Evolutionary conservation across 2,329 filamentous ascomycete genomes (phyloP), one percentile per base, ranked within the genome.

Genomic region (Fusarium aywerte): DNA sequence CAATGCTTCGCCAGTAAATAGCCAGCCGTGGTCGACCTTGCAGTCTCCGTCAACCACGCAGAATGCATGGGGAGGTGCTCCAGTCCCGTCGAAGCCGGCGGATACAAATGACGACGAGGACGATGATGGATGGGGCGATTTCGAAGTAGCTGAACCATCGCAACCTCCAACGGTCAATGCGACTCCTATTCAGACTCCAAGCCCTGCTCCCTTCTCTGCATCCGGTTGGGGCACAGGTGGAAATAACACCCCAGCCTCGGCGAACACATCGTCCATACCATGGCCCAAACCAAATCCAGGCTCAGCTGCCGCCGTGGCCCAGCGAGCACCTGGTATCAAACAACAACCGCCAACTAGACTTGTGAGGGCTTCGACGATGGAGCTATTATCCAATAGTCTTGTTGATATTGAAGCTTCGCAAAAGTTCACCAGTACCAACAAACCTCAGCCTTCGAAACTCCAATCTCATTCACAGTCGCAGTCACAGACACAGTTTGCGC

Each of bases 121-220:
- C 9, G 87, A 89, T 54, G 87, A 90, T 71, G 86, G 83, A 27
- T 91, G 89, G 85, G 89, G 89, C 1, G 89, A 90, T 55, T 91
- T 91, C 71, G 88, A 90, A 75, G 82, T 84, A 42, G 87, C 86
- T 16, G 77, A 82, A 35, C 74, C 79, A 44, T 63, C 62, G 29
- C 53, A 53, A 33, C 50, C 45, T 43, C 15, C 62, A 20, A 42
- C 47, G n/a, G 42, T 43, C 3, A 58, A 71, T 48, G 38, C 58
- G 58, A 57, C 67, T 44, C 58, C 71, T 21, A 53, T 62, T 27
- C 52, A 61, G 20, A 47, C 45, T 33, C 32, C 47, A 25, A 52
- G 45, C 21, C 39, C 51, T 56, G 38, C 39, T 3, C 53, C 53
- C 43, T 18, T 55, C 44, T 23, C 63, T 42, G 15, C 68, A 44